Conservation (phyloP, 2,329 filamentous ascomycete species). For the Alternaria brassicicola region DNA sequence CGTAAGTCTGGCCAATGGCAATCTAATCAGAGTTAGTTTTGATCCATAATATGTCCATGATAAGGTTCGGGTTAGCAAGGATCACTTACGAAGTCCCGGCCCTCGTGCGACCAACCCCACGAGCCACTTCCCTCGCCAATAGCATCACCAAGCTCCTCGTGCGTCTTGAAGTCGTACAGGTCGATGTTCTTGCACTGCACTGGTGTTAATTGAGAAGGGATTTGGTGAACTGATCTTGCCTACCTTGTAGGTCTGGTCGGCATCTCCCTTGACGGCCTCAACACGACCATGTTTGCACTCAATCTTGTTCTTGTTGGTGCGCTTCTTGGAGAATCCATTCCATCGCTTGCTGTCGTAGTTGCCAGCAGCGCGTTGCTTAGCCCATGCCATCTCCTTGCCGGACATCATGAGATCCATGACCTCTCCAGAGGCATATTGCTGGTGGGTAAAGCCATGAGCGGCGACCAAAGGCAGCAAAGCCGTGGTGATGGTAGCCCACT, state of each 20-base stretch:
- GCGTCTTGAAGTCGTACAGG: conserved; percentile 63
- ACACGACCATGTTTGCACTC: conserved; percentile 45
- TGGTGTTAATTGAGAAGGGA: background rate
- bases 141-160: conserved; percentile 59
- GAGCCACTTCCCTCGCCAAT: conserved; percentile 52
- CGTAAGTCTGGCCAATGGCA: conserved; percentile 62
- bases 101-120: conserved; percentile 61
- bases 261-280: conserved; percentile 46
- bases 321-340: conserved; percentile 40
- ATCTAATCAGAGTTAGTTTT: conserved; percentile 25
- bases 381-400: conserved; percentile 44
- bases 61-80: no score
- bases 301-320: conserved; percentile 35
- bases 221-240: background rate
- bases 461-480: conserved; percentile 41
- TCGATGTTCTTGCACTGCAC: conserved; percentile 53
- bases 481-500: conserved; percentile 39
- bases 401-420: conserved; percentile 46
- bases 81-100: conserved; percentile 56
- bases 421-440: conserved; percentile 42
- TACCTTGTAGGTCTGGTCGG: conserved; percentile 48
- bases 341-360: conserved; percentile 41
- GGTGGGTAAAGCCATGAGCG: conserved; percentile 36
- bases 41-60: background rate
- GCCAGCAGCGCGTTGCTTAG: conserved; percentile 39